Evolutionary conservation across 345 rosid species (phyloP).

Genomic region (Eucalyptus curtisii): DNA sequence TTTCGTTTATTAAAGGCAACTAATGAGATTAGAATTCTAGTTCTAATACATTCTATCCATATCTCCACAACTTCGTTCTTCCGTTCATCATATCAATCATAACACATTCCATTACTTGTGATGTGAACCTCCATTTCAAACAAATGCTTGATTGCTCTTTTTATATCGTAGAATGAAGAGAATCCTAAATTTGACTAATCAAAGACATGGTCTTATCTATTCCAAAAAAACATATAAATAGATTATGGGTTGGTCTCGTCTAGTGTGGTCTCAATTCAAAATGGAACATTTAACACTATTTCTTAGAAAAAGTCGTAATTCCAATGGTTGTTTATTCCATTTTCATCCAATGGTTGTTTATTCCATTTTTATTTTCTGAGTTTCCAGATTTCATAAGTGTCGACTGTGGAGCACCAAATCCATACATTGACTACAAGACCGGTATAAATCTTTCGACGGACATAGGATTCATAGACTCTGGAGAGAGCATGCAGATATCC

Average conservation of each 20-base stretch:
- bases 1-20: background rate
- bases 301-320: background rate
- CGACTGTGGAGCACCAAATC: background rate
- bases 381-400: background rate
- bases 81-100: background rate
- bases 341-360: too few species aligned
- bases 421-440: background rate
- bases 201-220: background rate
- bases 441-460: background rate
- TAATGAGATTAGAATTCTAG: background rate
- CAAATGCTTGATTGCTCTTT: background rate
- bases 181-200: background rate
- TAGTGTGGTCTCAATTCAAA: too few species aligned
- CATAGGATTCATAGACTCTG: background rate
- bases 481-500: background rate
- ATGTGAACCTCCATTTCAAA: background rate
- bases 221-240: background rate
- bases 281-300: too few species aligned
- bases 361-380: background rate
- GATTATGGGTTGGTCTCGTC: background rate
- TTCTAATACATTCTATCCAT: background rate
- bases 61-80: background rate
- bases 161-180: background rate
- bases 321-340: background rate
- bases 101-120: background rate